Conservation (phyloP, 2,329 filamentous ascomycete genomes). For the Ceratocystis colombiana region DNA sequence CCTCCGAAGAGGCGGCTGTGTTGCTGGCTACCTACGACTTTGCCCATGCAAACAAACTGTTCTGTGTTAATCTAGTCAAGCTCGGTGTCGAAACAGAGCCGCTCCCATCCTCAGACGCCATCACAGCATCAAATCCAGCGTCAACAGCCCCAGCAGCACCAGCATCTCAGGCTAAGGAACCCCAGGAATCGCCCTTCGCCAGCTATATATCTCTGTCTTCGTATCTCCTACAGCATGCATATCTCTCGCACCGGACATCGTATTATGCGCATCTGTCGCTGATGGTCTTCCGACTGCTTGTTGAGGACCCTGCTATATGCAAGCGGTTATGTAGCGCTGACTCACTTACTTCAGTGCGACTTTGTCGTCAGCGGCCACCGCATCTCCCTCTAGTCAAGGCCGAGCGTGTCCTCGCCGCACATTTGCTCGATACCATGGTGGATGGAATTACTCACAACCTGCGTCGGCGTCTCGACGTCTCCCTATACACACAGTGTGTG, state of each 20-base stretch:
- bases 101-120: neutral
- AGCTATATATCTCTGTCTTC: slow-evolving; percentile 80
- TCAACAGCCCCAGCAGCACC: neutral
- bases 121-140: neutral
- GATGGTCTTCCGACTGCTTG: slow-evolving; percentile 71
- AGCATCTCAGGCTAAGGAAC: neutral
- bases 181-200: slow-evolving; percentile 58
- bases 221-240: slow-evolving; percentile 87
- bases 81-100: slow-evolving; percentile 49
- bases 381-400: slow-evolving; percentile 65
- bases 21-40: slow-evolving; percentile 88
- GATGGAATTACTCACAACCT: slow-evolving; percentile 94
- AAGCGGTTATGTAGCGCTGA: slow-evolving; percentile 78
- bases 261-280: slow-evolving; percentile 79
- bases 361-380: slow-evolving; percentile 83
- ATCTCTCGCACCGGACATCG: slow-evolving; percentile 66
- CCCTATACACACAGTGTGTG: slow-evolving; percentile 71
- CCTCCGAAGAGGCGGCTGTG: slow-evolving; percentile 52
- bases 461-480: slow-evolving; percentile 64
- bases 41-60: slow-evolving; percentile 85
- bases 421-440: slow-evolving; percentile 75
- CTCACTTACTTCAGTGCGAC: slow-evolving; percentile 59
- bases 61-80: slow-evolving; percentile 74
- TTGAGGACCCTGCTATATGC: slow-evolving; percentile 73
- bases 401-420: slow-evolving; percentile 63